Base-by-base conservation (phyloP, 768 basidiomycete species). In the Panaeolus papilionaceus region DNA sequence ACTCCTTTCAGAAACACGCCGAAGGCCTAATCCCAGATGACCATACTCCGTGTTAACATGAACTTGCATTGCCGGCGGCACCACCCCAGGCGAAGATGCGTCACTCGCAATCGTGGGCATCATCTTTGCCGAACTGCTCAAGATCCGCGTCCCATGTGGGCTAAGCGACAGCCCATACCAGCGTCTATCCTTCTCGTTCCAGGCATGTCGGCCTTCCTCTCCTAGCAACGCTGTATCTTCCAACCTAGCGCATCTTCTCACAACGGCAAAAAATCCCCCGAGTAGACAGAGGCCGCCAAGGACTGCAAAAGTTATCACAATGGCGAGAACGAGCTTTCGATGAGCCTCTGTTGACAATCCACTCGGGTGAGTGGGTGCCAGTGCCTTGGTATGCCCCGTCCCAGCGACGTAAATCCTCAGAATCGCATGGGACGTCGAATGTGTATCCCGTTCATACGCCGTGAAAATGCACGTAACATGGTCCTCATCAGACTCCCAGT, bases 391-490 rank as follows among this genome's bases (percentile, higher is more conserved):
- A 70, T 68, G 73, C 12, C 64, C 71, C 44, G 71, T 73, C 38
- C 79, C 77, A 67, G 83, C 75, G 66, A 89, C 75, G 64, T 83
- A 80, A 38, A 93, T 79, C 0, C 83, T 76, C 18, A 93, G 80
- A 65, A 70, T 84, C 1, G 90, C 82, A 71, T 92, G 90, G 20
- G 92, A 93, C 1, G 87, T 91, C 16, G 92, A 90, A 70, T 89
- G 92, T 2, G 89, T 92, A 20, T 84, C 65, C 42, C 75, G 79
- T 38, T 89, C 91, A 76, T 88, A 92, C 2, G 91, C 92, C 7
- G 88, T 88, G 70, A 93, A 91, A 3, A 86, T 86, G 62, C 88
- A 79, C 1, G 78, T 76, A 45, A 89, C 81, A 51, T 82, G 81
- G 18, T 82, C 73, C 38, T 70, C 69, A 37, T 79, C 70, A 26